Evolutionary conservation across 306 rosid genomes (phyloP), one percentile per base, ranked within the genome.

Genomic region (Styphnolobium japonicum): DNA sequence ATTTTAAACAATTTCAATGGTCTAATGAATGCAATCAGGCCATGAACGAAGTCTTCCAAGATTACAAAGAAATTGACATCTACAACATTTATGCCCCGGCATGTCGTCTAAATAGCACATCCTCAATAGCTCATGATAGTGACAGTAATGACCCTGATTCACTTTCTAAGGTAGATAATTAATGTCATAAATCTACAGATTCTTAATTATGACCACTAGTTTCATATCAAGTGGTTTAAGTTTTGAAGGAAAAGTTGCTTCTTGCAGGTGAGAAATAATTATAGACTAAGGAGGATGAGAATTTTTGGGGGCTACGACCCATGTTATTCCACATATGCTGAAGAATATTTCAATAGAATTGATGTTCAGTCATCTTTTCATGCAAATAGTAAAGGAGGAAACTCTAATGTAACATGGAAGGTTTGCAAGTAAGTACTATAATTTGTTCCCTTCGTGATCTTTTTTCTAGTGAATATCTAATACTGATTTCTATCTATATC

Each of bases 291-390:
- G 82, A 86, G 81, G 46, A 81, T 66, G 86, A 81, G 92, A 84
- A 76, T 83, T 6, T 86, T 81, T 51, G 88, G 92, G 10, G 92
- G 92, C 42, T 85, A 85, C 67, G 92, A 88, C 5, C 92, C 92
- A 11, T 88, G 92, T 66, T 85, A 74, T 78, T 88, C 92, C 4
- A 60, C 37, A 23, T 81, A 88, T 76, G 87, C 85, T 27, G 85
- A 86, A 83, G 74, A 83, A 21, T 88, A 70, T 75, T 83, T 88
- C 79, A 88, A 88, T 58, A 83, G 81, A 67, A 46, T 63, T 58
- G 88, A 86, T 78, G 89, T 86, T 75, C 87, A 83, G 22, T 77
- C 85, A 65, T 81, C 89, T 56, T 75, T 88, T 36, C 88, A 85
- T 75, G 88, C 82, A 34, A 53, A 55, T 48, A 16, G 40, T 36